Evolutionary conservation across 2,329 filamentous ascomycete genomes (phyloP).

Genomic region (Parascedosporium putredinis): DNA sequence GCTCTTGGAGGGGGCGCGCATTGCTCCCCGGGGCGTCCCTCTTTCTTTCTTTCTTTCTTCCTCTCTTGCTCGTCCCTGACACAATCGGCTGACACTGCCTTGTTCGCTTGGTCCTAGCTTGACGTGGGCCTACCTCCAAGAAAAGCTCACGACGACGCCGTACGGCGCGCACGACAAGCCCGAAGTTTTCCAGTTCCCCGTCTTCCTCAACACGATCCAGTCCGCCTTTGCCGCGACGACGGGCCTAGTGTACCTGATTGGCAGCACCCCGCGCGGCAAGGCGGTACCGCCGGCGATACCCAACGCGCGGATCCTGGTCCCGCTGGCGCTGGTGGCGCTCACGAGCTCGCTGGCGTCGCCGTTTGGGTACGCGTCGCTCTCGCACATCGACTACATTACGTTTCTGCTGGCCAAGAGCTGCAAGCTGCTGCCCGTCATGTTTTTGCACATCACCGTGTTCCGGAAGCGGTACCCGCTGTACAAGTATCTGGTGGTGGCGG

Average conservation of each 20-base stretch:
- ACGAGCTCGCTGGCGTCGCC: constrained; percentile 86
- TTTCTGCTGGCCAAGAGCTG: constrained; percentile 96
- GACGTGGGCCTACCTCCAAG: constrained; percentile 93
- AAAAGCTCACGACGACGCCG: constrained; percentile 88
- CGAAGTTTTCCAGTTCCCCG: constrained; percentile 82
- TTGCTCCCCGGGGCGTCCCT: too few species aligned
- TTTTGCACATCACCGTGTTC: constrained; percentile 88
- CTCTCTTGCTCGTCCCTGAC: not conserved
- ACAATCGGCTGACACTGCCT: not conserved
- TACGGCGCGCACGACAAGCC: constrained; percentile 56
- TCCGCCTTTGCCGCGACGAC: constrained; percentile 77
- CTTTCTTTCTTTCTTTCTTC: not conserved
- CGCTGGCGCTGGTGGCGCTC: constrained; percentile 74
- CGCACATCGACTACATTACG: constrained; percentile 95
- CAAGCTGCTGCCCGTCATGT: constrained; percentile 98
- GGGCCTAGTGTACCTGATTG: constrained; percentile 69
- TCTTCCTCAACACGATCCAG: constrained; percentile 95
- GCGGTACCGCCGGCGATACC: constrained; percentile 63
- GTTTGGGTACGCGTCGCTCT: constrained; percentile 85
- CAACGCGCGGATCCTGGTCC: constrained; percentile 59
- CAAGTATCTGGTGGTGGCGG: constrained; percentile 88
- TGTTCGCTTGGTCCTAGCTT: constrained; percentile 45
- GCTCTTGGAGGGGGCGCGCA: not conserved
- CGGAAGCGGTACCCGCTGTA: constrained; percentile 81
- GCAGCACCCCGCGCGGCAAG: constrained; percentile 40